A percentile compares a stretch with the other conserved stretches of the same genome.
phyloP scores from a whole-genome alignment of 148 eudicot species.

The Euryodendron excelsum region DNA sequence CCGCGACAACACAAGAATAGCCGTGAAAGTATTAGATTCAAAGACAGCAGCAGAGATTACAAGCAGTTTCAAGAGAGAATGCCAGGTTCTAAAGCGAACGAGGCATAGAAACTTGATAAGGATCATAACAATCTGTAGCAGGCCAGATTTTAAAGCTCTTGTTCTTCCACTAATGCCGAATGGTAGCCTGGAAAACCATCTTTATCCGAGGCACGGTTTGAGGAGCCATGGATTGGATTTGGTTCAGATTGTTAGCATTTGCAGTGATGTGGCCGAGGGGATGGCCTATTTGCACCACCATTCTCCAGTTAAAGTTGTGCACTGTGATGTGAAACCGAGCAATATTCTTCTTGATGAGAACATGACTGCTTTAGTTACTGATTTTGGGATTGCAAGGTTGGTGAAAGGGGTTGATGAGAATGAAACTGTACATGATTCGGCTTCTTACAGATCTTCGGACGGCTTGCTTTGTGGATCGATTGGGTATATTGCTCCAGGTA shows the following conservation, averaged over 20 bases:
- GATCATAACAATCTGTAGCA: slow-evolving; percentile 67
- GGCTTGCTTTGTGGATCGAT: slow-evolving; percentile 78
- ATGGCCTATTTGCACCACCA: slow-evolving; percentile 80
- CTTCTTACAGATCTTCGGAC: slow-evolving; percentile 52
- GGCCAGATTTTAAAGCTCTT: slow-evolving; percentile 77
- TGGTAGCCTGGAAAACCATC: slow-evolving; percentile 76
- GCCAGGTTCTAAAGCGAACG: slow-evolving; percentile 56
- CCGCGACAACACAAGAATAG: slow-evolving; percentile 56
- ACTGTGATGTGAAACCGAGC: slow-evolving; percentile 90
- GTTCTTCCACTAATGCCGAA: slow-evolving; percentile 78
- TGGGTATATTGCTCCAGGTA: slow-evolving; percentile 92
- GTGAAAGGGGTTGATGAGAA: slow-evolving; percentile 44
- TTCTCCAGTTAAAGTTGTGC: slow-evolving; percentile 65
- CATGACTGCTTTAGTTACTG: slow-evolving; percentile 69
- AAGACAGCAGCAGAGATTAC: slow-evolving; percentile 32
- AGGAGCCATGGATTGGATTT: slow-evolving; percentile 46
- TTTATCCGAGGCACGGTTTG: slow-evolving; percentile 51
- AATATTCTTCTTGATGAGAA: slow-evolving; percentile 82
- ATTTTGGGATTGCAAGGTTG: slow-evolving; percentile 77
- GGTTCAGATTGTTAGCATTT: slow-evolving; percentile 59
- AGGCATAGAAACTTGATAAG: slow-evolving; percentile 69
- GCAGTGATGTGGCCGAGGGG: slow-evolving; percentile 75
- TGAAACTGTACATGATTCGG: slow-evolving; percentile 27
- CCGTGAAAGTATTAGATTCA: slow-evolving; percentile 66
- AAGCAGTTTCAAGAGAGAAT: slow-evolving; percentile 69